These are phyloP conservation scores for Delonix regia DNA, from an alignment of 306 rosid genomes.

Conservation along the genomic window DNA sequence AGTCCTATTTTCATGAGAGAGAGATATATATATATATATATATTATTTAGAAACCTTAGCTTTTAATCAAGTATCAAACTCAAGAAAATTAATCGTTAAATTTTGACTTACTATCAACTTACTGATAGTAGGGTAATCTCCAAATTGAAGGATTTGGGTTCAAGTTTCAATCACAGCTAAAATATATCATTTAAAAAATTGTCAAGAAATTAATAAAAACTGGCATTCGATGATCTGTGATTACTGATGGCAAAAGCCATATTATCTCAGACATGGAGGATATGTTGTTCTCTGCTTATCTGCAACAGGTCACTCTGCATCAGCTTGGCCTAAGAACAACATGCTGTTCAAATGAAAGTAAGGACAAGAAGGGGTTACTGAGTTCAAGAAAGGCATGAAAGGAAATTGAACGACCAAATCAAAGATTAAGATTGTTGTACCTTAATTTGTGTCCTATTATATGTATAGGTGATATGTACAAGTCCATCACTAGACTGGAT, in stretches of 20 bases:
- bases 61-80: too few relatives aligned
- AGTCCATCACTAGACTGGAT: conserved; percentile 80
- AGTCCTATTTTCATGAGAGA: too few relatives aligned
- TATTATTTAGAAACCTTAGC: too few relatives aligned
- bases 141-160: background rate
- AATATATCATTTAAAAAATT: background rate
- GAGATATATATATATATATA: too few relatives aligned
- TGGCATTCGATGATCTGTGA: background rate
- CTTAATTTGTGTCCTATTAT: conserved; percentile 86
- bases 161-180: background rate
- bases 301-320: conserved; percentile 34
- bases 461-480: conserved; percentile 87
- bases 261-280: background rate
- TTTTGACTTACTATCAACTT: too few relatives aligned
- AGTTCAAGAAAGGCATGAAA: conserved; percentile 4
- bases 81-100: too few relatives aligned
- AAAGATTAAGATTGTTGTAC: conserved; percentile 44
- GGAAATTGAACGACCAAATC: conserved; percentile 1
- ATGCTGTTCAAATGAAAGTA: conserved; percentile 63
- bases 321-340: conserved; percentile 65
- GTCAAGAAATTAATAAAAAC: background rate
- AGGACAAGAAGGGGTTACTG: conserved; percentile 33
- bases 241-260: background rate
- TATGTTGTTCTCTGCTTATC: conserved; percentile 4
- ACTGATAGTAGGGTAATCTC: too few relatives aligned